A percentile compares a stretch with the other conserved stretches of the same genome.
phyloP scores from a whole-genome alignment of 306 rosid species.

The Pueraria montana region DNA sequence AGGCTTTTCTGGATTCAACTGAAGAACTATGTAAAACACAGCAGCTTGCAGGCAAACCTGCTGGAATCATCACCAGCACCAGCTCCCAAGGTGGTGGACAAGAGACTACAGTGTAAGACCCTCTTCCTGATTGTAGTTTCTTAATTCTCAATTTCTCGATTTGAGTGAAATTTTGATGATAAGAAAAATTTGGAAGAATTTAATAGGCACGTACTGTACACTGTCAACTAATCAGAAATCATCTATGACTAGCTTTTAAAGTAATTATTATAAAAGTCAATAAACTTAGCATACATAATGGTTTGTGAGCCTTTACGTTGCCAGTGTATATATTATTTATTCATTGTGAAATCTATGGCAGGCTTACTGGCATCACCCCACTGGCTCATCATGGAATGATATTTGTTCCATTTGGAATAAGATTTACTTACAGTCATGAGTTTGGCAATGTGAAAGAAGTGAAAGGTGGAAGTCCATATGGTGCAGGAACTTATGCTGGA shows the following conservation, averaged over 20 bases:
- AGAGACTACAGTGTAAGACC: background rate
- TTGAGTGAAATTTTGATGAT: background rate
- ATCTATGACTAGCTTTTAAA: too few species aligned
- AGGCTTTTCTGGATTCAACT: slow-evolving; percentile 61
- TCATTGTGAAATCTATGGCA: slow-evolving; percentile 39
- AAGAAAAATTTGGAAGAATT: background rate
- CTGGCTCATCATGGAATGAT: slow-evolving; percentile 93
- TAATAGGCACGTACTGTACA: background rate
- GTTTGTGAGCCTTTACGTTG: too few species aligned
- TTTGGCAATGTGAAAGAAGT: background rate
- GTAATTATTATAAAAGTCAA: too few species aligned
- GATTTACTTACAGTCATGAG: slow-evolving; percentile 75
- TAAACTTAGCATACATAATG: background rate
- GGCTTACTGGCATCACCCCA: slow-evolving; percentile 86
- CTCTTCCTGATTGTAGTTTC: too few species aligned
- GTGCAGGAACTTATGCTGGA: slow-evolving; percentile 80
- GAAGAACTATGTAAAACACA: slow-evolving; percentile 76
- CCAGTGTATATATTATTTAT: background rate
- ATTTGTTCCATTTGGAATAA: slow-evolving; percentile 70
- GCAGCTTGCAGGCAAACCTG: slow-evolving; percentile 84
- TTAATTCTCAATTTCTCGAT: background rate
- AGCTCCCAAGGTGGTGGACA: slow-evolving; percentile 86
- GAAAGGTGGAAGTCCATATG: slow-evolving; percentile 81
- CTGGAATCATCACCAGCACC: slow-evolving; percentile 72
- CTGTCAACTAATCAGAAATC: too few species aligned